Percentiles rank a stretch among this genome's conserved stretches.
Conservation (phyloP, 2,329 filamentous ascomycete species). For the Aspergillus ochraceoroseus region DNA sequence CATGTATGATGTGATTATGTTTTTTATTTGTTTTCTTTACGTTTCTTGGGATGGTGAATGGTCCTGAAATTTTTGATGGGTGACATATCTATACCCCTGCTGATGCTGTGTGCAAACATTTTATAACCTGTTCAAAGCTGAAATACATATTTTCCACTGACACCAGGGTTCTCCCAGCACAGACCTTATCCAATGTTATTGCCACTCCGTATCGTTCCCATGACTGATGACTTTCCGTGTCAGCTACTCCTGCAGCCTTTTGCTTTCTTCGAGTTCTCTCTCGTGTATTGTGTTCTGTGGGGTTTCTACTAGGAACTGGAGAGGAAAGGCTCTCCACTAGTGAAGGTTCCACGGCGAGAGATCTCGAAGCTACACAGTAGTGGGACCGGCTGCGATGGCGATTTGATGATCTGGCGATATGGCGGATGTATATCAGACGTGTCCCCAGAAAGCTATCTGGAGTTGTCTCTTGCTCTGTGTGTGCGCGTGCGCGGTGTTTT, state of each 20-base stretch:
- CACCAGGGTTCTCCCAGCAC: slow-evolving; percentile 3
- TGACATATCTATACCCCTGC: slow-evolving; percentile 16
- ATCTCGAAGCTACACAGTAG: too few relatives aligned
- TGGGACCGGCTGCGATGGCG: too few relatives aligned
- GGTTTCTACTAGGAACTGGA: neutral
- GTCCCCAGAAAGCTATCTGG: too few relatives aligned
- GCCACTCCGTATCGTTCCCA: slow-evolving; percentile 4
- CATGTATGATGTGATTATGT: slow-evolving; percentile 27
- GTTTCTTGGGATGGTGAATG: slow-evolving; percentile 15
- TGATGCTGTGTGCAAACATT: slow-evolving; percentile 11
- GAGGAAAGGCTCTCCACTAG: neutral
- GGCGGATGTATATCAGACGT: too few relatives aligned
- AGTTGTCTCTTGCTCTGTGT: too few relatives aligned
- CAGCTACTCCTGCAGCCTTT: neutral
- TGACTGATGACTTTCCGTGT: neutral
- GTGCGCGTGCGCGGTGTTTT: too few relatives aligned
- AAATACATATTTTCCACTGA: slow-evolving; percentile 9
- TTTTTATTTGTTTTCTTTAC: slow-evolving; percentile 11
- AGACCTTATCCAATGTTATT: slow-evolving; percentile 7
- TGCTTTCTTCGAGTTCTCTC: slow-evolving; percentile 1
- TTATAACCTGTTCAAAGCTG: slow-evolving; percentile 1
- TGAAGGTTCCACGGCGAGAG: too few relatives aligned
- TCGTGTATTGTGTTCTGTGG: slow-evolving; percentile 3
- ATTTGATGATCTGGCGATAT: too few relatives aligned
- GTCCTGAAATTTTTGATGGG: slow-evolving; percentile 15